Base-by-base conservation (phyloP, 2,329 filamentous ascomycete genomes). In the Remersonia thermophila region DNA sequence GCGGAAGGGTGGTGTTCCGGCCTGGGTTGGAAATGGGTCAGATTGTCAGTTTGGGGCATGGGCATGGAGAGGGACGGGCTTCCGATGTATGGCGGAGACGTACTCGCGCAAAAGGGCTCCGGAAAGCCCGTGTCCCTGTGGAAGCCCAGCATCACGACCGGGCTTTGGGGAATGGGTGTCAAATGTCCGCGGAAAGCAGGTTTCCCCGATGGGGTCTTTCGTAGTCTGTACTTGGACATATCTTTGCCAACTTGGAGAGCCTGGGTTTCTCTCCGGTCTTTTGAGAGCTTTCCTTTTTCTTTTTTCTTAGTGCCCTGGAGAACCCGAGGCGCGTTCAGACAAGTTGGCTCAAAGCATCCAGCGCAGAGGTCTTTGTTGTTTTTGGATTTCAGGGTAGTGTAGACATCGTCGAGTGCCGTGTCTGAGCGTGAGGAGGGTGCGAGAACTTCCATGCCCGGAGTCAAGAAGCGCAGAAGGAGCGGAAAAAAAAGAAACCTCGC, bases 1-100 rank as follows among this genome's bases (percentile, higher is more conserved):
- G 73, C 14, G 69, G 71, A 12, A 73, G 59, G 2, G 73, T 75
- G 11, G 75, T 80, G 47, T 76, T 79, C 42, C 66, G 62, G 31
- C 54, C 67, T 49, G 27, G 8, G 15, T n/a, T n/a, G n/a, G n/a
- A n/a, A n/a, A n/a, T 49, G 27, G 7, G 14, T 27, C 23, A 26
- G 35, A 26, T 31, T n/a, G 12, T 29, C 3, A 36, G 35, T 33
- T 31, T n/a, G n/a, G n/a, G n/a, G n/a, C n/a, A n/a, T n/a, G n/a
- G 8, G 14, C 14, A 30, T n/a, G 18, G 8, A 17, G 30, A 11
- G 5, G 4, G 11, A 2, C 20, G 23, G 8, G n/a, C 6, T 7
- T 15, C 3, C 2, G 1, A 11, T 3, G 18, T 18, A 15, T 28
- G 3, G 10, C 25, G n/a, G 10, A 3, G 16, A 57, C 63, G 49